phyloP scores from a whole-genome alignment of 805 yeast genomes.

The Cyberlindnera subsufficiens region DNA sequence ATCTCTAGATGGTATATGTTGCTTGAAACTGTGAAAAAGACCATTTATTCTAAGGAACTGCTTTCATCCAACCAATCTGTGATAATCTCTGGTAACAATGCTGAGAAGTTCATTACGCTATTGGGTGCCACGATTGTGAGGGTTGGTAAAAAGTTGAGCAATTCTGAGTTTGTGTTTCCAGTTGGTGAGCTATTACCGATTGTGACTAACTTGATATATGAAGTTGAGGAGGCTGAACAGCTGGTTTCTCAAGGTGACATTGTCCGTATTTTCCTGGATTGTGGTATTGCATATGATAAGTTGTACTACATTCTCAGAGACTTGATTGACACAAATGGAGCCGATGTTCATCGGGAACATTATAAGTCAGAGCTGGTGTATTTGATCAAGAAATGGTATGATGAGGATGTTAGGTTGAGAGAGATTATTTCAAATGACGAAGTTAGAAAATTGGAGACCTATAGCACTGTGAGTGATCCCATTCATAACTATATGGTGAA shows the following conservation, averaged over 20 bases:
- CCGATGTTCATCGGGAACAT: conserved; percentile 40
- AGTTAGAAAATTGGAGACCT: conserved; percentile 33
- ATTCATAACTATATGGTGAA: conserved; percentile 37
- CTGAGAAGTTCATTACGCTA: conserved; percentile 14
- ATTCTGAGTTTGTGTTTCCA: conserved; percentile 78
- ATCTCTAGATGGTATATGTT: conserved; percentile 73
- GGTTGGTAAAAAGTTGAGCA: conserved; percentile 59
- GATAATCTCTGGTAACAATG: conserved; percentile 5
- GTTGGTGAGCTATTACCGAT: conserved; percentile 63
- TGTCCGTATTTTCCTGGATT: conserved; percentile 54
- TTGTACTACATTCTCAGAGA: conserved; percentile 60
- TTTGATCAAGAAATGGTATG: conserved; percentile 63
- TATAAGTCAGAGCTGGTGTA: conserved; percentile 57
- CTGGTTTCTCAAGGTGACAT: conserved; percentile 40
- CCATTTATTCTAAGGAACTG: conserved; percentile 3
- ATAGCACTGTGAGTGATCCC: conserved; percentile 53
- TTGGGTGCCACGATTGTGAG: conserved; percentile 24
- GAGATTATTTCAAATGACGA: conserved; percentile 33
- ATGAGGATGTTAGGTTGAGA: conserved; percentile 55
- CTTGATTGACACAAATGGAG: conserved; percentile 51
- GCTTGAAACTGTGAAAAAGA: conserved; percentile 34
- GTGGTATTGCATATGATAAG: conserved; percentile 60
- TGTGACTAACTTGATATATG: conserved; percentile 45
- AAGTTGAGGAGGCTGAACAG: conserved; percentile 32
- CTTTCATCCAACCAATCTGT: neutral